These are phyloP conservation scores for Suhomyces wounanorum DNA, from an alignment of 1,139 yeast species.

Conservation along the genomic window DNA sequence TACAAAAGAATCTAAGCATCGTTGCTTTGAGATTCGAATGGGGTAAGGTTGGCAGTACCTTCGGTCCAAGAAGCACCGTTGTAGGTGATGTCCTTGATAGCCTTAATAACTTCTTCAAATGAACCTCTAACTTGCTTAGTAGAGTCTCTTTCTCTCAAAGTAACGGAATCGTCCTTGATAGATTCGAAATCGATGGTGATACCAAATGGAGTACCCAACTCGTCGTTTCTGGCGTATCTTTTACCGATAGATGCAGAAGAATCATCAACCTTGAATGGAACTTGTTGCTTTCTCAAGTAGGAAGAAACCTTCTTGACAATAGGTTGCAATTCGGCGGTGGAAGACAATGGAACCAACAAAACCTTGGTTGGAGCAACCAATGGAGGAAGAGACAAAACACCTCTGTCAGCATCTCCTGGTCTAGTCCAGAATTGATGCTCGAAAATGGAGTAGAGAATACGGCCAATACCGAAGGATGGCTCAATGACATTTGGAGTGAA, in stretches of 20 bases:
- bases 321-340: slow-evolving; percentile 78
- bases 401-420: slow-evolving; percentile 89
- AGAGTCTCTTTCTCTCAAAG: slow-evolving; percentile 97
- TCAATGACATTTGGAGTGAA: slow-evolving; percentile 97
- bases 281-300: slow-evolving; percentile 73
- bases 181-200: slow-evolving; percentile 97
- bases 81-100: slow-evolving; percentile 76
- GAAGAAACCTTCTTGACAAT: slow-evolving; percentile 69
- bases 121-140: slow-evolving; percentile 97
- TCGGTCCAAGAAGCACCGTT: slow-evolving; percentile 78
- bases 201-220: slow-evolving; percentile 99
- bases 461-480: slow-evolving; percentile 99
- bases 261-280: slow-evolving; percentile 96
- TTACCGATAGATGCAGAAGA: slow-evolving; percentile 98
- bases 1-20: slow-evolving; percentile 20
- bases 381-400: slow-evolving; percentile 92
- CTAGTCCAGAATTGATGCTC: slow-evolving; percentile 97
- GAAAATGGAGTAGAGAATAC: slow-evolving; percentile 88
- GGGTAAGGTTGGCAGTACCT: slow-evolving; percentile 70
- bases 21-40: slow-evolving; percentile 57
- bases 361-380: slow-evolving; percentile 98
- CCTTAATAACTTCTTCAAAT: slow-evolving; percentile 71
- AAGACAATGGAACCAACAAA: slow-evolving; percentile 89
- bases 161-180: slow-evolving; percentile 83
- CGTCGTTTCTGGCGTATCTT: slow-evolving; percentile 98